Evolutionary conservation across 345 rosid species (phyloP), one percentile per base, ranked within the genome.

Genomic region (Trapa incisa): DNA sequence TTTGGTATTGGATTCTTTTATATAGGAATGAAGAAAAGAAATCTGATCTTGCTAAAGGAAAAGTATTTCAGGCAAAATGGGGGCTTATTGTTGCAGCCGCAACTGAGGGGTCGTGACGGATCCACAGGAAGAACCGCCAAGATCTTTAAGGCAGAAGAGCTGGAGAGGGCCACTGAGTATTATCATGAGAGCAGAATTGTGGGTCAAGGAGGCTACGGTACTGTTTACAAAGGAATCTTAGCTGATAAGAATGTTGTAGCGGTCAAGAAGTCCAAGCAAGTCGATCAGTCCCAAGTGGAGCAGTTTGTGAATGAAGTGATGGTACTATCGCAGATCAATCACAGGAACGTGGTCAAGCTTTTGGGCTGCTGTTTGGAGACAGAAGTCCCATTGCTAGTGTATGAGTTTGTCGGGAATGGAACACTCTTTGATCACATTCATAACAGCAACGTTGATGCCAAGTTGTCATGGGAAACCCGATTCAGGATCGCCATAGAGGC

Each of bases 341-440:
- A 80, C 13, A 68, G 76, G 50, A 75, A 83, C 16, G 77, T 77
- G 36, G 87, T 83, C 33, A 81, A 65, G 15, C 71, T 82, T 22
- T 45, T 83, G 53, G 83, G 81, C 15, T 80, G 82, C 15, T 78
- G 81, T 22, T 65, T 83, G 12, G 86, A 82, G 67, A 82, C 82
- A 0, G 71, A 69, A 16, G 87, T 83, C 36, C 87, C 83, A 0
- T 50, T 77, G 50, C 42, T 83, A 32, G 83, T 80, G 2, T 76
- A 79, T 29, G 81, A 77, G 54, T 74, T 73, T n/a, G 10, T 82
- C 33, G 14, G 67, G 37, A 82, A 82, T 6, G 78, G 86, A 33
- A 82, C 79, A 61, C 80, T 79, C 0, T 71, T 72, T 12, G 70
- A 75, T 11, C 76, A 77, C 68, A 57, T 82, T 15, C 83, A 82